These are phyloP conservation scores for Metschnikowia gelsemii DNA, from an alignment of 805 yeast species.

Conservation along the genomic window DNA sequence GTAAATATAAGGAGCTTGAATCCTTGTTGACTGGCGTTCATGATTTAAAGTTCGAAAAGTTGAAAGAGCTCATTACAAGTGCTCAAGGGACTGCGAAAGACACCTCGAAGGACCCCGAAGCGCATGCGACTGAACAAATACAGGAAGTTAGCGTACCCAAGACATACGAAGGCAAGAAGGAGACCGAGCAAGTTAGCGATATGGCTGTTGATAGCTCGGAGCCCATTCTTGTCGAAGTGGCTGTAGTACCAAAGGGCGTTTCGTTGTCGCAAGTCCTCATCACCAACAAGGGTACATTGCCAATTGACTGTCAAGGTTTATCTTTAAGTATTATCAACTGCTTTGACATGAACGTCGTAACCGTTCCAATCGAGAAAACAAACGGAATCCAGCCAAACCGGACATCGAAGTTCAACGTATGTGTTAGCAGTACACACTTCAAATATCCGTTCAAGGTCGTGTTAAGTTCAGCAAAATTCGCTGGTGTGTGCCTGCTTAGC, in stretches of 20 bases:
- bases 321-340: slow-evolving; percentile 31
- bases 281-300: slow-evolving; percentile 27
- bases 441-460: slow-evolving; percentile 35
- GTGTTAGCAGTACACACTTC: slow-evolving; percentile 30
- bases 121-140: no score
- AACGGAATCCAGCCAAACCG: slow-evolving; percentile 34
- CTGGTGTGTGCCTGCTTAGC: slow-evolving; percentile 25
- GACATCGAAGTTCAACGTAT: slow-evolving; percentile 34
- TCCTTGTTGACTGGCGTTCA: slow-evolving; percentile 1
- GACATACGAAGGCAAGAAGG: neutral
- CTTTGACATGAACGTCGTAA: slow-evolving; percentile 27
- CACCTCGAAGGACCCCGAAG: no score
- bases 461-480: slow-evolving; percentile 23
- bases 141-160: no score
- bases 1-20: slow-evolving; percentile 3
- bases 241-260: slow-evolving; percentile 32
- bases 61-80: slow-evolving; percentile 2
- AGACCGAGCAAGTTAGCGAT: neutral
- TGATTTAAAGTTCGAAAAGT: neutral
- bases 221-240: slow-evolving; percentile 19
- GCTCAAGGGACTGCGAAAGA: slow-evolving; percentile 1
- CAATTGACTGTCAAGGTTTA: slow-evolving; percentile 32
- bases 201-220: neutral
- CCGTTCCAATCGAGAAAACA: slow-evolving; percentile 30
- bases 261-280: slow-evolving; percentile 33